These are phyloP conservation scores for Reticulascus tulasneorum DNA, from an alignment of 2,329 filamentous ascomycete genomes.

Conservation along the genomic window DNA sequence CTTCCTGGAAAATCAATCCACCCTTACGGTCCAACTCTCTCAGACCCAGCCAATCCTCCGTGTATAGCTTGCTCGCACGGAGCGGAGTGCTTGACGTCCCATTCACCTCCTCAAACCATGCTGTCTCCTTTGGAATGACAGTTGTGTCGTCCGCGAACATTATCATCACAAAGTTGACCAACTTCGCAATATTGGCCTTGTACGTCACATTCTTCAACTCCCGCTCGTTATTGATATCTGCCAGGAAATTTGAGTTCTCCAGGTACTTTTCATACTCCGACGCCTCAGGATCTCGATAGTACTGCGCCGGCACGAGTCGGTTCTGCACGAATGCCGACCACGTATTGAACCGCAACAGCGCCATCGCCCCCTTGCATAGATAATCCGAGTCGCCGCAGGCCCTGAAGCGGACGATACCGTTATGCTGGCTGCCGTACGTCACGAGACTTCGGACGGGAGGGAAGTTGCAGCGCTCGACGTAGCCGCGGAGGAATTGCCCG, in stretches of 20 bases:
- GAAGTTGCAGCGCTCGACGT: slow-evolving; percentile 80
- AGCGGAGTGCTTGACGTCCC: slow-evolving; percentile 63
- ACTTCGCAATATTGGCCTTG: slow-evolving; percentile 59
- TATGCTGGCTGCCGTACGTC: slow-evolving; percentile 89
- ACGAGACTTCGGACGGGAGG: slow-evolving; percentile 74
- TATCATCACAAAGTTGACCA: slow-evolving; percentile 84
- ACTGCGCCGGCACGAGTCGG: slow-evolving; percentile 86
- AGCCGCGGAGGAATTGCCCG: slow-evolving; percentile 89
- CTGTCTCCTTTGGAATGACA: slow-evolving; percentile 83
- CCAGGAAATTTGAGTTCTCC: slow-evolving; percentile 78
- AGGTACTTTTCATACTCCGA: slow-evolving; percentile 69
- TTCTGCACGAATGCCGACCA: slow-evolving; percentile 77
- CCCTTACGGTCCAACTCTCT: slow-evolving; percentile 74
- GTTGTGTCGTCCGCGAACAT: slow-evolving; percentile 83
- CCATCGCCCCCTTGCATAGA: slow-evolving; percentile 77
- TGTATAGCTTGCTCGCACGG: slow-evolving; percentile 68
- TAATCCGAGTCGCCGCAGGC: slow-evolving; percentile 68
- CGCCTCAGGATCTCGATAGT: slow-evolving; percentile 69
- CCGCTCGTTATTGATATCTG: slow-evolving; percentile 95
- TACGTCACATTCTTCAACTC: slow-evolving; percentile 69
- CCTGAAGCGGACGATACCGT: slow-evolving; percentile 83
- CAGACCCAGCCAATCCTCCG: slow-evolving; percentile 91
- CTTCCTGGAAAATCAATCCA: slow-evolving; percentile 69
- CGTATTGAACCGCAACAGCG: slow-evolving; percentile 71
- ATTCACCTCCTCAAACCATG: slow-evolving; percentile 89